Conservation (phyloP, 2,329 filamentous ascomycete species). For the Dactylellina parvicollis region DNA sequence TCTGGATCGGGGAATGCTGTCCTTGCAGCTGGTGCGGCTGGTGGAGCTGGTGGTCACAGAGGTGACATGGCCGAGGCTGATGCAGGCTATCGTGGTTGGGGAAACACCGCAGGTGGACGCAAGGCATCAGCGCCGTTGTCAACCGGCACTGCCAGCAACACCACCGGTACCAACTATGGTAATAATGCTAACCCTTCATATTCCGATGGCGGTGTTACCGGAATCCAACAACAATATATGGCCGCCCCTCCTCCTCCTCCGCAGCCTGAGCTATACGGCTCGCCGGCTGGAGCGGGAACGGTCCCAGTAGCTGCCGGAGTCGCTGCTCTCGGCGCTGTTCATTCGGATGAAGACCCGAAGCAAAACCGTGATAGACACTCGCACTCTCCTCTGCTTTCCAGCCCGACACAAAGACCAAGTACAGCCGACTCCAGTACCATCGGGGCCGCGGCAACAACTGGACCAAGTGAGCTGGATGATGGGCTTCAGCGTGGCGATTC, state of each 20-base stretch:
- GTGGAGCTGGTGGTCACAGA: slow-evolving; percentile 65
- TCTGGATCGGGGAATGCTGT: slow-evolving; percentile 64
- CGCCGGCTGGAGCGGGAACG: slow-evolving; percentile 7
- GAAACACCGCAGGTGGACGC: slow-evolving; percentile 77
- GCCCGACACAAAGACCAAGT: slow-evolving; percentile 65
- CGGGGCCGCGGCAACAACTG: slow-evolving; percentile 79
- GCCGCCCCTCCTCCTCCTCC: not conserved
- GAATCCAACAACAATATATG: slow-evolving; percentile 18
- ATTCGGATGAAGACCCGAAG: slow-evolving; percentile 51
- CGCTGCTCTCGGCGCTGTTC: slow-evolving; percentile 12
- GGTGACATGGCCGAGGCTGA: slow-evolving; percentile 83
- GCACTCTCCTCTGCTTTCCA: slow-evolving; percentile 71
- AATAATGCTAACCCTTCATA: slow-evolving; percentile 29
- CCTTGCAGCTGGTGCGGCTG: slow-evolving; percentile 63
- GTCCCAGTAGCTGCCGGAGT: slow-evolving; percentile 8
- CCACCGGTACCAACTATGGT: slow-evolving; percentile 16
- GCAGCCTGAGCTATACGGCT: slow-evolving; percentile 45
- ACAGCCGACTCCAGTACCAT: slow-evolving; percentile 82
- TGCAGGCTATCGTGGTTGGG: slow-evolving; percentile 93
- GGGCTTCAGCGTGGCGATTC: slow-evolving; percentile 89
- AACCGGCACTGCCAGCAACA: slow-evolving; percentile 66
- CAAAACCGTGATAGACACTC: slow-evolving; percentile 74
- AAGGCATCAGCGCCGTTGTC: slow-evolving; percentile 82
- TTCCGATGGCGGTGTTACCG: slow-evolving; percentile 1
- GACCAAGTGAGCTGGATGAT: slow-evolving; percentile 71